A percentile compares a stretch with the other conserved stretches of the same genome.
Conservation (phyloP, 352 stramenopile species). For the Phytophthora chlamydospora region DNA sequence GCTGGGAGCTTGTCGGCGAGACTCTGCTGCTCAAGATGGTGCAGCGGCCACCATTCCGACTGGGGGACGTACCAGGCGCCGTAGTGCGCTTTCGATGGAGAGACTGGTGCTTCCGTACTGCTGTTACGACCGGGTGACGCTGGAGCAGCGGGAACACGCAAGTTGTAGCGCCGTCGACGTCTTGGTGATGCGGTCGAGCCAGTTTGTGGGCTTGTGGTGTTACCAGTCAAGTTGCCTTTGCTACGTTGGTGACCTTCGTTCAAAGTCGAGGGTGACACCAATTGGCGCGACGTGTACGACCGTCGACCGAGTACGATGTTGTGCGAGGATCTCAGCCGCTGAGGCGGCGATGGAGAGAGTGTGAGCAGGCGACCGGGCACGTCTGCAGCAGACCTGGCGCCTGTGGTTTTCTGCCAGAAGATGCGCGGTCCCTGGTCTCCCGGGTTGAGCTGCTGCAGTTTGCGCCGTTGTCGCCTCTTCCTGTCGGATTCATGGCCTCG, state of each 20-base stretch:
- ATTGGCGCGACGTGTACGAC: constrained; percentile 5
- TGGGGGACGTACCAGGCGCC: constrained; percentile 67
- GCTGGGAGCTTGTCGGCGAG: constrained; percentile 36
- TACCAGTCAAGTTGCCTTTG: background rate
- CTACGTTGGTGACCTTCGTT: constrained; percentile 8
- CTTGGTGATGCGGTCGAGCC: constrained; percentile 1
- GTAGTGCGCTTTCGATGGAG: constrained; percentile 38
- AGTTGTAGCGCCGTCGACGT: constrained; percentile 3
- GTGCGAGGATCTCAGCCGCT: constrained; percentile 3
- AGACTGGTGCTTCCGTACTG: background rate
- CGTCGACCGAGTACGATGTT: constrained; percentile 27
- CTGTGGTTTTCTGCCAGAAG: constrained; percentile 55
- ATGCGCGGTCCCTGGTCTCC: constrained; percentile 29
- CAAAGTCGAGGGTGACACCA: constrained; percentile 1
- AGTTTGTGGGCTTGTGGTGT: background rate
- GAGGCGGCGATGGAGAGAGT: constrained; percentile 18
- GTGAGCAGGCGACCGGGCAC: constrained; percentile 30
- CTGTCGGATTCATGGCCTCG: constrained; percentile 7
- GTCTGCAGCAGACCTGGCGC: constrained; percentile 46
- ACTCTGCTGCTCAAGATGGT: constrained; percentile 42
- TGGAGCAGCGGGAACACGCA: constrained; percentile 1
- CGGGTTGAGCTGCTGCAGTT: constrained; percentile 23
- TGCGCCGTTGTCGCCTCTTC: constrained; percentile 35
- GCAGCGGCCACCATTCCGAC: constrained; percentile 56
- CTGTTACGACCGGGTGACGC: background rate